Evolutionary conservation across 208 protist species (phyloP).

Genomic region (Angomonas ambiguus): DNA sequence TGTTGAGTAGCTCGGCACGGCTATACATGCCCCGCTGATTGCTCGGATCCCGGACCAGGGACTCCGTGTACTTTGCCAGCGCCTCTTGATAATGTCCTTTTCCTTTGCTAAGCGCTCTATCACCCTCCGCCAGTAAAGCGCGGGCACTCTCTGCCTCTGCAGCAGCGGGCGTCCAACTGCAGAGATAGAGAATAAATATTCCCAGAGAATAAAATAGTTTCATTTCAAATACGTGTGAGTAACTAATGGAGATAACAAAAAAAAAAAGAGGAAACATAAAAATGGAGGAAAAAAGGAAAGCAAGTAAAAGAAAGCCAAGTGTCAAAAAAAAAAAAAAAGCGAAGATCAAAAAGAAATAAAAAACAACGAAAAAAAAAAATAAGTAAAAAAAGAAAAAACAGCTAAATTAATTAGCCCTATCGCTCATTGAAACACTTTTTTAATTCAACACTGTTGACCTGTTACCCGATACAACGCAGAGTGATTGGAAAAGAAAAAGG

Average conservation of each 20-base stretch:
- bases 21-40: conserved; percentile 72
- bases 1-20: conserved; percentile 67
- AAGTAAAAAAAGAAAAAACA: background rate
- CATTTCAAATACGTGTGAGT: background rate
- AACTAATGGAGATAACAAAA: background rate
- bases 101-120: conserved; percentile 60
- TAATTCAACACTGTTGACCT: too few relatives aligned
- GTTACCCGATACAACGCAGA: too few relatives aligned
- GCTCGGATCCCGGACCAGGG: conserved; percentile 40
- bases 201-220: background rate
- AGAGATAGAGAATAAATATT: background rate
- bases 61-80: conserved; percentile 81
- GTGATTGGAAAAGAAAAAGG: background rate
- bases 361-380: background rate
- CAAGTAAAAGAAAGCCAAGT: background rate
- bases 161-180: background rate
- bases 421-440: background rate
- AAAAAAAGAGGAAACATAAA: background rate
- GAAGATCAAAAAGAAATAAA: background rate
- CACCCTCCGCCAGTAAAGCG: conserved; percentile 51
- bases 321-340: background rate
- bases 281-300: background rate
- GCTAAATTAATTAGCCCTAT: background rate
- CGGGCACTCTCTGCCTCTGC: conserved; percentile 38
- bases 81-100: conserved; percentile 72